Evolutionary conservation across 441 rosid species (phyloP), one percentile per base, ranked within the genome.

Genomic region (Jatropha podagrica): DNA sequence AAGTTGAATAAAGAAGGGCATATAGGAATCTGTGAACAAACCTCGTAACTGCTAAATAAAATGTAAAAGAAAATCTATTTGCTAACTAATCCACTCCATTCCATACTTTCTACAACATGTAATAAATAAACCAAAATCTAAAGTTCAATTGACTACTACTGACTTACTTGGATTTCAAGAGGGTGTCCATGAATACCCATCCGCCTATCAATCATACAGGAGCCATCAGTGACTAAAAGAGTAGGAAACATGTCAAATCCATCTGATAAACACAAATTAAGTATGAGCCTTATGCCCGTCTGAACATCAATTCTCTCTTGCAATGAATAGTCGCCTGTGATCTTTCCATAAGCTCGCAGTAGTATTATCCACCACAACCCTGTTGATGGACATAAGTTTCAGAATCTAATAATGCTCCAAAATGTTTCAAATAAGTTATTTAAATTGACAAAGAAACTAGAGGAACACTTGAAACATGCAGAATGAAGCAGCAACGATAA

Each of bases 181-280:
- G 99, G 99, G 78, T 95, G 99, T 1, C 99, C 99, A 54, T 95
- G 96, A 76, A 95, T 95, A 63, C 99, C 98, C 99, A 95, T 93
- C 68, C 98, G 86, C 74, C 99, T 85, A 82, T 95, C 99, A 44
- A 95, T 91, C 99, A 95, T 95, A 78, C 97, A 93, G 75, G 99
- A 95, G 73, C 98, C 98, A 76, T 95, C 99, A 23, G 98, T 93
- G 70, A 95, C 99, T 80, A 95, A 84, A 75, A 95, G 85, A 44
- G 97, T 83, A 15, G 97, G 98, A 80, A 94, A 94, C 98, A 94
- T 94, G 85, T 94, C 98, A 54, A 92, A 94, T 40, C 97, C 98
- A 41, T 94, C 97, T 17, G 87, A 81, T 75, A 94, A 85, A 75
- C 97, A 94, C 69, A 92, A 76, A 81, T 88, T 91, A 32, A 94